These are phyloP conservation scores for Penicillium psychrosexuale DNA, from an alignment of 2,329 filamentous ascomycete species.

Conservation along the genomic window DNA sequence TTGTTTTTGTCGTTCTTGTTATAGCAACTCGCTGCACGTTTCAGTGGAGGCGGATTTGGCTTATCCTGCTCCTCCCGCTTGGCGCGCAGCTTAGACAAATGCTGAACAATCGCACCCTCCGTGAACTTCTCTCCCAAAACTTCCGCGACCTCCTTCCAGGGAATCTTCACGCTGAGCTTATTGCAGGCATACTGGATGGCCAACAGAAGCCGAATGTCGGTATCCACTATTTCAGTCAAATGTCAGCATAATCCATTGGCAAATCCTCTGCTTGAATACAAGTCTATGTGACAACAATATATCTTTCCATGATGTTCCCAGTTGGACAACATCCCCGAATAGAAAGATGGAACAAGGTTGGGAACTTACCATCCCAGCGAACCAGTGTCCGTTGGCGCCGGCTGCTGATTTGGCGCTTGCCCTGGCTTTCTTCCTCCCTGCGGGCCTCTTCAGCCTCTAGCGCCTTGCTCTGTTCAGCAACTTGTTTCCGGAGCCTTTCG, in stretches of 20 bases:
- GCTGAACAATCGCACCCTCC: conserved; percentile 47
- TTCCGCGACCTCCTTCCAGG: conserved; percentile 42
- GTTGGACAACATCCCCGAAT: background rate
- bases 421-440: background rate
- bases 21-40: conserved; percentile 22
- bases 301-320: background rate
- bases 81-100: conserved; percentile 45
- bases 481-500: background rate
- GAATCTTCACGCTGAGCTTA: conserved; percentile 37
- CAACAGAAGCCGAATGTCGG: conserved; percentile 45
- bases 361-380: conserved; percentile 43
- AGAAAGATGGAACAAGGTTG: background rate
- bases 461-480: background rate
- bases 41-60: conserved; percentile 41
- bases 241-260: conserved; percentile 11
- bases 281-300: background rate
- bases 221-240: conserved; percentile 32
- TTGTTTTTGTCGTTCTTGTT: background rate
- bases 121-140: conserved; percentile 42
- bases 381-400: conserved; percentile 36
- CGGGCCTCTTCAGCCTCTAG: background rate
- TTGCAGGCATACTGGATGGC: conserved; percentile 44
- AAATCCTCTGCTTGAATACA: background rate
- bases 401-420: background rate
- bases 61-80: conserved; percentile 34